Evolutionary conservation across 2,329 filamentous ascomycete species (phyloP).

Genomic region (Colletotrichum horii): DNA sequence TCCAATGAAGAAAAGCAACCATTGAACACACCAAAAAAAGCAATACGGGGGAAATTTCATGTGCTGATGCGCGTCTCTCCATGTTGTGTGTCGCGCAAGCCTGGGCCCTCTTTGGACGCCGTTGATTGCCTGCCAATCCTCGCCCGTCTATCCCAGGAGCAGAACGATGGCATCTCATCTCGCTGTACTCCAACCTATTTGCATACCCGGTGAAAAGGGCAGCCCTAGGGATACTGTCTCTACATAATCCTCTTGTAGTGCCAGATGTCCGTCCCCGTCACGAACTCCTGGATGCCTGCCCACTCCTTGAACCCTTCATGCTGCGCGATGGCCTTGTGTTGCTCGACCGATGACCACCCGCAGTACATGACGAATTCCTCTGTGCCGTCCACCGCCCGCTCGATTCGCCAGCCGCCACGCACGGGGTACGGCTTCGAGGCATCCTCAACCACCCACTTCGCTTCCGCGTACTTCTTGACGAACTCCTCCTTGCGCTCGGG

Average conservation of each 20-base stretch:
- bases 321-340: constrained; percentile 33
- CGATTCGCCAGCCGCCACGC: constrained; percentile 47
- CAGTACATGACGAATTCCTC: constrained; percentile 46
- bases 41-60: background rate
- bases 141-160: background rate
- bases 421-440: constrained; percentile 34
- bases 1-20: constrained; percentile 14
- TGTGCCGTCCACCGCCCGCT: constrained; percentile 36
- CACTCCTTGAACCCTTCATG: constrained; percentile 28
- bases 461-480: constrained; percentile 34
- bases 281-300: constrained; percentile 24
- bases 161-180: background rate
- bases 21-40: constrained; percentile 16
- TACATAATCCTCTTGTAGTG: constrained; percentile 37
- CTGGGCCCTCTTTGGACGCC: background rate
- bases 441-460: constrained; percentile 34
- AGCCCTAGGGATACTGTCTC: background rate
- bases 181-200: background rate
- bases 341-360: constrained; percentile 40
- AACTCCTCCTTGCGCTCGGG: constrained; percentile 36
- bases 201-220: background rate
- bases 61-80: background rate
- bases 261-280: constrained; percentile 29
- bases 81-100: background rate
- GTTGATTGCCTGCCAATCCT: background rate